Conservation (phyloP, 495 filamentous ascomycete species). For the Tuber microsphaerosporum region DNA sequence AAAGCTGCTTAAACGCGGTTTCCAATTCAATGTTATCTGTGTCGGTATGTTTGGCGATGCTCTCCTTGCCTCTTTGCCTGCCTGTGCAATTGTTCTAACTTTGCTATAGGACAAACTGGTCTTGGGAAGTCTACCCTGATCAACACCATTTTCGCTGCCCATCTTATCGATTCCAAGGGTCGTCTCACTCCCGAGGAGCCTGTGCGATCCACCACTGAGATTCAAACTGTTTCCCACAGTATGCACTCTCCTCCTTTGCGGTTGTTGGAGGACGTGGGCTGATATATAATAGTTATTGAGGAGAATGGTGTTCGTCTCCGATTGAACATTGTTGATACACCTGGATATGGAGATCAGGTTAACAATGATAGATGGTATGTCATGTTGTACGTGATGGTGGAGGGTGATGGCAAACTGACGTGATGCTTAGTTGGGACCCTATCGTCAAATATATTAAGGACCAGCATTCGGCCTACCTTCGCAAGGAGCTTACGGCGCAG, state of each 20-base stretch:
- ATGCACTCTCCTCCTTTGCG: conserved; percentile 34
- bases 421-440: conserved; percentile 60
- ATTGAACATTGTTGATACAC: conserved; percentile 73
- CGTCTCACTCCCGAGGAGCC: conserved; percentile 83
- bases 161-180: conserved; percentile 98
- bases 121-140: conserved; percentile 98
- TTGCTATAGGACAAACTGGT: conserved; percentile 78
- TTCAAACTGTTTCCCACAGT: conserved; percentile 91
- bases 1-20: conserved; percentile 98
- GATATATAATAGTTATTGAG: conserved; percentile 65
- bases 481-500: conserved; percentile 99
- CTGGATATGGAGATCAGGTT: conserved; percentile 72
- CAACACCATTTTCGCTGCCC: conserved; percentile 99
- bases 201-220: conserved; percentile 93
- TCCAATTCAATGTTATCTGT: conserved; percentile 99
- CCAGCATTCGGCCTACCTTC: conserved; percentile 98
- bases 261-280: conserved; percentile 1
- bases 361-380: conserved; percentile 71
- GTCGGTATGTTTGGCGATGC: conserved; percentile 64
- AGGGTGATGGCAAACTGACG: conserved; percentile 2
- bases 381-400: background rate
- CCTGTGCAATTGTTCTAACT: conserved; percentile 43
- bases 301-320: conserved; percentile 81
- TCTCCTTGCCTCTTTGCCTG: background rate
- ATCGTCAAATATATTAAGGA: conserved; percentile 99